Evolutionary conservation across 2,329 filamentous ascomycete species (phyloP).

Genomic region (Scedosporium dehoogii): DNA sequence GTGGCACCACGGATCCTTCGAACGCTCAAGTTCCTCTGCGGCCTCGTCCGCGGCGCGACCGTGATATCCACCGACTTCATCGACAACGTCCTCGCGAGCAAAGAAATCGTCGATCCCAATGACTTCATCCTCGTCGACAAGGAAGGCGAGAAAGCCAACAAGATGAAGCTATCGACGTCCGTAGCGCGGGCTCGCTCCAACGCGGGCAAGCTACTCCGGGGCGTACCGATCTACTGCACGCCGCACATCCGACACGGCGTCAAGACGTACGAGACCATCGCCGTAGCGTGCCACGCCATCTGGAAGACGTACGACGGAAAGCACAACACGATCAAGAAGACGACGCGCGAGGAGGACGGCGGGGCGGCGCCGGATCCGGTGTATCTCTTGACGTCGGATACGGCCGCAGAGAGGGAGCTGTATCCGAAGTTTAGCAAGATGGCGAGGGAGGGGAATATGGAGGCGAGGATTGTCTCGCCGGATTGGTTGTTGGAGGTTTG

Average conservation of each 20-base stretch:
- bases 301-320: conserved; percentile 72
- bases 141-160: conserved; percentile 61
- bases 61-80: conserved; percentile 73
- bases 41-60: conserved; percentile 68
- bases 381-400: conserved; percentile 68
- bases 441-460: conserved; percentile 68
- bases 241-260: conserved; percentile 69
- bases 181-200: conserved; percentile 65
- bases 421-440: conserved; percentile 76
- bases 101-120: conserved; percentile 49
- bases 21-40: conserved; percentile 87
- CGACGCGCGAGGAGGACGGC: conserved; percentile 51
- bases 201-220: conserved; percentile 62
- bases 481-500: conserved; percentile 89
- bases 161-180: conserved; percentile 58
- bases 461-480: conserved; percentile 67
- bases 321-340: conserved; percentile 56
- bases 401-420: conserved; percentile 57
- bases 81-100: conserved; percentile 59
- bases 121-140: conserved; percentile 62
- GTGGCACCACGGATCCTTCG: conserved; percentile 80
- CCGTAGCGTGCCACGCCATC: conserved; percentile 77
- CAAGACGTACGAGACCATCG: conserved; percentile 77
- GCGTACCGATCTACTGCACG: conserved; percentile 76
- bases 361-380: conserved; percentile 59